These are phyloP conservation scores for Nemania sp. DNA, from an alignment of 2,329 filamentous ascomycete species.

Conservation along the genomic window DNA sequence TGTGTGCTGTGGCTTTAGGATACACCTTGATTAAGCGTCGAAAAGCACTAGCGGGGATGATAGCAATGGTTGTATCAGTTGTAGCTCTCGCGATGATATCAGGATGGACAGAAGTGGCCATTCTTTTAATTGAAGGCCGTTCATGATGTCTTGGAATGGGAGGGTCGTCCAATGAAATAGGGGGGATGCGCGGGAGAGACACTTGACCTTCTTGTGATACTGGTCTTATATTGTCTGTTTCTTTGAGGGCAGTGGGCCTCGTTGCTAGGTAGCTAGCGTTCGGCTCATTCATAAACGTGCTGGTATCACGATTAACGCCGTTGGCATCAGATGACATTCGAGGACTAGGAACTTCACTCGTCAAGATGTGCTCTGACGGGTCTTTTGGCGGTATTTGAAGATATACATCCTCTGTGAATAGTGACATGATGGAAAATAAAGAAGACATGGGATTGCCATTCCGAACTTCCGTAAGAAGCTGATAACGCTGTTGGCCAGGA, in stretches of 20 bases:
- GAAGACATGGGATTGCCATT: conserved; percentile 99
- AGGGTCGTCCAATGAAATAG: conserved; percentile 74
- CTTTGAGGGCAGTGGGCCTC: conserved; percentile 43
- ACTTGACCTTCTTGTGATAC: conserved; percentile 49
- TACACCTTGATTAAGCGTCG: conserved; percentile 92
- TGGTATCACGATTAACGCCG: conserved; percentile 33
- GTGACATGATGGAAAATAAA: conserved; percentile 93
- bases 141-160: conserved; percentile 47
- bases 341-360: conserved; percentile 47
- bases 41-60: conserved; percentile 97
- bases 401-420: conserved; percentile 95
- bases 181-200: conserved; percentile 74
- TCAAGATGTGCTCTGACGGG: conserved; percentile 47
- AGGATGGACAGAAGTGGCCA: conserved; percentile 85
- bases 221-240: conserved; percentile 44
- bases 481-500: conserved; percentile 84
- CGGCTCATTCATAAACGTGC: conserved; percentile 36
- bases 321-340: conserved; percentile 45
- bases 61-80: conserved; percentile 96
- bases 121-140: conserved; percentile 60
- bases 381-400: conserved; percentile 79
- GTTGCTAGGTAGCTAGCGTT: conserved; percentile 47
- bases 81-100: conserved; percentile 97
- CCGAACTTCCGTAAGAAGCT: conserved; percentile 94
- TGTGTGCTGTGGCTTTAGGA: conserved; percentile 95